Base-by-base conservation (phyloP, 2,329 filamentous ascomycete genomes). In the Diaporthe australafricana region DNA sequence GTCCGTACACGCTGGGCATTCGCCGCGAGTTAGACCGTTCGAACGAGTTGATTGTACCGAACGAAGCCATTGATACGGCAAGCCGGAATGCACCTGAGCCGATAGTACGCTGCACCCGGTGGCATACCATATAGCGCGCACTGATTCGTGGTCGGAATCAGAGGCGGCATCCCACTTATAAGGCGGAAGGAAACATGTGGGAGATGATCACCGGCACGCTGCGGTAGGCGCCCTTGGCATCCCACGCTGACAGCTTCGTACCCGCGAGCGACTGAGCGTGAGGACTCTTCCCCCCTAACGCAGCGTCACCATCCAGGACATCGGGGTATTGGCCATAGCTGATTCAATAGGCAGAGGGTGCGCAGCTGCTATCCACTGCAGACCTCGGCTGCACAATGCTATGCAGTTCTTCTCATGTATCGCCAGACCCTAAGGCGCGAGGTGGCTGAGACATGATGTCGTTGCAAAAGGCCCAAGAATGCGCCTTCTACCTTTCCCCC, bases 361-460 rank as follows among this genome's bases (percentile, higher is more conserved):
- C 60, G 30, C 16, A 42, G 42, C 27, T 22, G 22, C 32, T 57
- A 16, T 50, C n/a, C 53, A 63, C 20, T 45, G 30, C 22, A 60
- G 35, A 30, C 12, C 53, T 50, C n/a, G 22, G 32, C 32, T 60
- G 42, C 22, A 57, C 27, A 27, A 27, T 27, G 66, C 11, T 48
- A 27, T 56, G 53, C 30, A 17, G 35, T 35, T 30, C 27, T 12
- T 40, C 25, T 48, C 53, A 17, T 35, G 42, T 40, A 20, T 20
- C 42, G 42, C n/a, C 47, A 30, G 63, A 30, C 17, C 45, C 22
- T 32, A 25, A 16, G 30, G 20, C 50, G 30, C 50, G 52, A 48
- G 65, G 72, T 68, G 69, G 69, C 72, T 73, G 72, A 73, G 69
- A 73, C 72, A 71, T 22, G 40, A 32, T 71, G 70, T 71, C 52